Evolutionary conservation across 2,329 filamentous ascomycete species (phyloP).

Genomic region (Elsinoe necatrix): DNA sequence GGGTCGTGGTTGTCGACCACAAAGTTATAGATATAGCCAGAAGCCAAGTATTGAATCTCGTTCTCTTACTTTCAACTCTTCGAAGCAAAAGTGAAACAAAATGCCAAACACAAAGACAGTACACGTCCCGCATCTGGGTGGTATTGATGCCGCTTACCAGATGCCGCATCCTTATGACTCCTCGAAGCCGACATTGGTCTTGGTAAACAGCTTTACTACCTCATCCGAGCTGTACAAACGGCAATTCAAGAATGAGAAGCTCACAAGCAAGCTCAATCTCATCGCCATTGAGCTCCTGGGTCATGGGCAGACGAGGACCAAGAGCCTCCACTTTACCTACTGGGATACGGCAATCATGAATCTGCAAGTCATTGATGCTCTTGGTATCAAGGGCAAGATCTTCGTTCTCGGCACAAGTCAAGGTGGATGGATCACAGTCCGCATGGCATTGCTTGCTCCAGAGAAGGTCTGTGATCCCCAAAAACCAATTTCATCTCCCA

Average conservation of each 20-base stretch:
- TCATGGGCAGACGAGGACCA: slow-evolving; percentile 42
- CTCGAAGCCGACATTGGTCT: slow-evolving; percentile 43
- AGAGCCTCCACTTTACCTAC: slow-evolving; percentile 43
- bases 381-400: slow-evolving; percentile 35
- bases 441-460: slow-evolving; percentile 46
- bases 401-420: slow-evolving; percentile 46
- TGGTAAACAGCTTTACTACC: slow-evolving; percentile 47
- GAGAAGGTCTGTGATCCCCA: too few relatives aligned
- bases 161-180: slow-evolving; percentile 31
- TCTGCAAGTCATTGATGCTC: slow-evolving; percentile 32
- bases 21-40: not conserved
- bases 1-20: not conserved
- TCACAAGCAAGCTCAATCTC: slow-evolving; percentile 37
- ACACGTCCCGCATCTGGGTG: slow-evolving; percentile 42
- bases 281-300: slow-evolving; percentile 48
- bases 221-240: slow-evolving; percentile 34
- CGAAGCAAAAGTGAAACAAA: not conserved
- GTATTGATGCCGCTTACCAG: slow-evolving; percentile 42
- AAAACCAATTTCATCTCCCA: not conserved
- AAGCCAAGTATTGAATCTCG: not conserved
- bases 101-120: slow-evolving; percentile 29
- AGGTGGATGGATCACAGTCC: slow-evolving; percentile 44
- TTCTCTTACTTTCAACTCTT: not conserved
- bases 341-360: slow-evolving; percentile 46
- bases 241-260: slow-evolving; percentile 25